Evolutionary conservation across 2,329 filamentous ascomycete species (phyloP).

Genomic region (Eurotiales sp.): DNA sequence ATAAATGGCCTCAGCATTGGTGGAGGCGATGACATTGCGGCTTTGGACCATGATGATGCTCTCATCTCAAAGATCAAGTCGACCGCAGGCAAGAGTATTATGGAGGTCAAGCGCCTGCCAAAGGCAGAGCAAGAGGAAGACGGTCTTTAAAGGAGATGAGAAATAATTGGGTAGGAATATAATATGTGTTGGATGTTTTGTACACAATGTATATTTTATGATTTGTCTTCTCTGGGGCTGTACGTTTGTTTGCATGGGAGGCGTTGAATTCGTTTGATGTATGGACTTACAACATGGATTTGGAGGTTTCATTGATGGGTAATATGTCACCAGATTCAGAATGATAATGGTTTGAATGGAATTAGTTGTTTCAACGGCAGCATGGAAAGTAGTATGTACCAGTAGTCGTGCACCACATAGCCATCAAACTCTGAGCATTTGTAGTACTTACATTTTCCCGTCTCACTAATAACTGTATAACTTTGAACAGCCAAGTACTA

Average conservation of each 20-base stretch:
- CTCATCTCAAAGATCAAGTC: slow-evolving; percentile 68
- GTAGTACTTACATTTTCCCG: background rate
- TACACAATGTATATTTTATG: background rate
- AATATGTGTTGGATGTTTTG: background rate
- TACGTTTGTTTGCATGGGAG: slow-evolving; percentile 5
- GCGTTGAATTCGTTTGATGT: slow-evolving; percentile 7
- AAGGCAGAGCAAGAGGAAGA: background rate
- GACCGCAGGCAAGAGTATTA: slow-evolving; percentile 66
- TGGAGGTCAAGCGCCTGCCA: slow-evolving; percentile 26
- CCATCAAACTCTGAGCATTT: no score
- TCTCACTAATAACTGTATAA: background rate
- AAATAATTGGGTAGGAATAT: no score
- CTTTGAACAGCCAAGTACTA: no score
- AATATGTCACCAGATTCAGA: background rate
- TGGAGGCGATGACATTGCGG: slow-evolving; percentile 79
- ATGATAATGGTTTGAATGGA: background rate
- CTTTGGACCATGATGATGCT: slow-evolving; percentile 63
- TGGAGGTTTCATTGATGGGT: background rate
- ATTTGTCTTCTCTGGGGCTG: background rate
- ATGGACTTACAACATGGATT: background rate
- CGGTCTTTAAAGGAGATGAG: background rate
- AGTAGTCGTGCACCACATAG: no score
- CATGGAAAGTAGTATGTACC: background rate
- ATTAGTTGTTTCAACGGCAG: background rate
- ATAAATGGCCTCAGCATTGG: slow-evolving; percentile 86